These are phyloP conservation scores for Entophlyctis helioformis DNA, from an alignment of 192 early-diverging fungal genomes.

Conservation along the genomic window DNA sequence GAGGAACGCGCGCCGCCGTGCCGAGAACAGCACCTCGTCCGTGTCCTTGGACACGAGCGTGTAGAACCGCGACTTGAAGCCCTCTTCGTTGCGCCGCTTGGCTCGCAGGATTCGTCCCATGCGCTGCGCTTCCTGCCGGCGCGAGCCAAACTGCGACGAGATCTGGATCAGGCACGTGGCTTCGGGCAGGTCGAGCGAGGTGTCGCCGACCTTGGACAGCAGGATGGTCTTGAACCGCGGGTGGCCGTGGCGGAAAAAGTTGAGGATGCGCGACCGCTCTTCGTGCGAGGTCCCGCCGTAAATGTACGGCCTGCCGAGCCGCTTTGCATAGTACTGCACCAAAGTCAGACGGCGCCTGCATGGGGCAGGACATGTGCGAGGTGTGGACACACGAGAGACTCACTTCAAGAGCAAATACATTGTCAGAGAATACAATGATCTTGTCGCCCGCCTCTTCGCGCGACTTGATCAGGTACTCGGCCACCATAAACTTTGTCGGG, in stretches of 20 bases:
- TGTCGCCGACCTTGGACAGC: slow-evolving; percentile 87
- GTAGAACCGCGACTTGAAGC: slow-evolving; percentile 95
- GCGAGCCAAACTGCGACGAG: slow-evolving; percentile 90
- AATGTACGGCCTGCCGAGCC: slow-evolving; percentile 73
- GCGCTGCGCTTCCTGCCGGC: slow-evolving; percentile 97
- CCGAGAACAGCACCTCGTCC: slow-evolving; percentile 95
- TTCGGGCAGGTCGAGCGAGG: slow-evolving; percentile 96
- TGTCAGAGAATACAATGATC: slow-evolving; percentile 99
- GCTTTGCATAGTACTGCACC: slow-evolving; percentile 60
- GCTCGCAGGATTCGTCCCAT: slow-evolving; percentile 87
- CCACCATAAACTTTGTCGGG: slow-evolving; percentile 92
- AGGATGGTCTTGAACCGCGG: slow-evolving; percentile 36
- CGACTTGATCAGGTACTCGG: slow-evolving; percentile 88
- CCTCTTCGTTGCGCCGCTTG: slow-evolving; percentile 96
- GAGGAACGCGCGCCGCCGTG: slow-evolving; percentile 91
- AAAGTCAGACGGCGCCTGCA: not conserved
- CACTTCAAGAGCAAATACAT: slow-evolving; percentile 80
- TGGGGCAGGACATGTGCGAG: not conserved
- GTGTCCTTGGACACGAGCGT: slow-evolving; percentile 96
- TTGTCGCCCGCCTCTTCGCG: slow-evolving; percentile 89
- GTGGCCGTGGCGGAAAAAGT: slow-evolving; percentile 23
- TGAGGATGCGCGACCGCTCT: slow-evolving; percentile 50
- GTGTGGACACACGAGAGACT: not conserved
- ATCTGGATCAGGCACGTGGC: slow-evolving; percentile 99
- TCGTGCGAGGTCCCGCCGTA: slow-evolving; percentile 80